A percentile compares a stretch with the other conserved stretches of the same genome.
phyloP scores from a whole-genome alignment of 2,329 filamentous ascomycete genomes.

The Paecilomyces variotii region DNA sequence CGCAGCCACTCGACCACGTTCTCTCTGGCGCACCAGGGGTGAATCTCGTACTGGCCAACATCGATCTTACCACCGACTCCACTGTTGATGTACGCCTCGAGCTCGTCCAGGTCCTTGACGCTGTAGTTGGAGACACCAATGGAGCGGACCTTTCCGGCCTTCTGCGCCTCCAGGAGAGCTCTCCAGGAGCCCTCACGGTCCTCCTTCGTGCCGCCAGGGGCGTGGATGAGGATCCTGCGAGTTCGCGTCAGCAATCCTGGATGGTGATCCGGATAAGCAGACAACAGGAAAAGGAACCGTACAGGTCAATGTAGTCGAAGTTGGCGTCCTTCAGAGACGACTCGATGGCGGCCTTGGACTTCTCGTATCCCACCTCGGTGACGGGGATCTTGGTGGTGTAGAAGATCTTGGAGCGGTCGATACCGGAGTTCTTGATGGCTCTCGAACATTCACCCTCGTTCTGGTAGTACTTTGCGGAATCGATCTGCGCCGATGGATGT shows the following conservation, averaged over 20 bases:
- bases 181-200: constrained; percentile 32
- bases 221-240: constrained; percentile 30
- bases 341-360: constrained; percentile 56
- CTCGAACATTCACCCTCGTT: constrained; percentile 50
- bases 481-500: constrained; percentile 33
- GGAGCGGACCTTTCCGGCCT: constrained; percentile 31
- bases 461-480: constrained; percentile 50
- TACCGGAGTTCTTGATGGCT: constrained; percentile 44
- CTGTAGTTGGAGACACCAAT: constrained; percentile 35
- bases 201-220: constrained; percentile 30
- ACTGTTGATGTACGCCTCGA: constrained; percentile 32
- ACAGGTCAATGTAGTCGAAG: constrained; percentile 59
- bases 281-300: constrained; percentile 20
- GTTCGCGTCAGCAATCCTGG: neutral
- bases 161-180: constrained; percentile 33
- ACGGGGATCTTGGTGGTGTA: constrained; percentile 56
- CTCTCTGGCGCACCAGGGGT: constrained; percentile 74
- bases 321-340: constrained; percentile 55
- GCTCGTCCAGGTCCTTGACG: constrained; percentile 32
- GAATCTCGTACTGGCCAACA: constrained; percentile 82
- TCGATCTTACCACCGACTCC: constrained; percentile 58
- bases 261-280: neutral
- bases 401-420: constrained; percentile 51
- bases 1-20: constrained; percentile 75
- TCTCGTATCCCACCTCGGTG: constrained; percentile 51